These are phyloP conservation scores for Penicillium maclennaniae DNA, from an alignment of 495 filamentous ascomycete genomes.

Conservation along the genomic window DNA sequence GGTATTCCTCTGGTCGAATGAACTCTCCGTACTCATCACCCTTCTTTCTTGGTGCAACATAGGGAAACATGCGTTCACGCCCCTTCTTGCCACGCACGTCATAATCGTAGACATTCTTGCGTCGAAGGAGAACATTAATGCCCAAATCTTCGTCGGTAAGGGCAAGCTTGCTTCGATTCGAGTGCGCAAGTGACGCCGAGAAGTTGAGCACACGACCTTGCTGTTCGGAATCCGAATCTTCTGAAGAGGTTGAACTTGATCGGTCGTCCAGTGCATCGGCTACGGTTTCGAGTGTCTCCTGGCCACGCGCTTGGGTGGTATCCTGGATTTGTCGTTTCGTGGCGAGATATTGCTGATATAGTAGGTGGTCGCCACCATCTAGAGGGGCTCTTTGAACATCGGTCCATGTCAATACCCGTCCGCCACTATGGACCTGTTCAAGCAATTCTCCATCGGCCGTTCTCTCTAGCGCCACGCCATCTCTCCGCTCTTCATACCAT, in stretches of 20 bases:
- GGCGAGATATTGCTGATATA: constrained; percentile 89
- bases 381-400: constrained; percentile 60
- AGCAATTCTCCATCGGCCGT: constrained; percentile 55
- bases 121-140: constrained; percentile 83
- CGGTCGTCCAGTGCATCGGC: constrained; percentile 82
- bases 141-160: constrained; percentile 83
- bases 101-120: constrained; percentile 84
- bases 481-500: constrained; percentile 65
- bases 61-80: constrained; percentile 87
- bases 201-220: constrained; percentile 91
- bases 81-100: constrained; percentile 92
- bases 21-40: constrained; percentile 90
- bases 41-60: constrained; percentile 72
- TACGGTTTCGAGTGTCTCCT: constrained; percentile 59
- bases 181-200: constrained; percentile 74
- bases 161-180: constrained; percentile 74
- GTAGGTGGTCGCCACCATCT: constrained; percentile 64
- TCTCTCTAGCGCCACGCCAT: constrained; percentile 58
- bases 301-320: constrained; percentile 63
- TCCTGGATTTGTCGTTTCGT: constrained; percentile 76
- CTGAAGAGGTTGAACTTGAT: constrained; percentile 76
- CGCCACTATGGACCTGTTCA: constrained; percentile 62
- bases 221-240: constrained; percentile 83
- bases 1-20: constrained; percentile 87
- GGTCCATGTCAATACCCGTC: constrained; percentile 55